Base-by-base conservation (phyloP, 768 basidiomycete genomes). In the Boletus fagicola region DNA sequence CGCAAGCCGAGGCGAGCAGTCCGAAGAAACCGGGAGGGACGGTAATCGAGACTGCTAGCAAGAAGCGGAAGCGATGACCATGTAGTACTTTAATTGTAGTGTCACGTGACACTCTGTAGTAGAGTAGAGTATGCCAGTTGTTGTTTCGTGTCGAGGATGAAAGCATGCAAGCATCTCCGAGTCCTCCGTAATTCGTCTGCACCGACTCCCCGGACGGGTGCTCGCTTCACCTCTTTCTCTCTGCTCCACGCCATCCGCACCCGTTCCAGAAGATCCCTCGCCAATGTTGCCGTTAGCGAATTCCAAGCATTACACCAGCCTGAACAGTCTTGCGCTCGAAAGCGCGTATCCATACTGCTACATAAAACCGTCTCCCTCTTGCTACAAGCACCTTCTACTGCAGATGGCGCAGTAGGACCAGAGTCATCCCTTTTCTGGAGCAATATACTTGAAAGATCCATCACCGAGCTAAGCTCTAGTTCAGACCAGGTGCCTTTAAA, bases 361-460 rank as follows among this genome's bases (percentile, higher is more conserved):
- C 80, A 84, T 65, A 83, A 79, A 68, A 77, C 78, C 1, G 69
- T 70, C 9, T 68, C 75, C 6, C 62, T 86, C 3, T 56, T 86
- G 9, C 82, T 80, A 38, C 75, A 76, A 31, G 70, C 78, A 18
- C 74, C 82, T 38, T 68, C 75, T 16, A 42, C 60, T 31, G 58
- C 64, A 40, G 55, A 61, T 15, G 56, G 49, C 47, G 54, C 61
- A 22, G 26, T 59, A 15, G 58, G 68, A 30, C 66, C 61, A 39
- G 73, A 74, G n/a, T 75, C 76, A 1, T 58, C 70, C 10, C 62
- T 73, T 40, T 75, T 81, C 59, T 86, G 84, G 85, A 67, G 77
- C 39, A 66, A 74, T 10, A 58, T 84, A 28, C 61, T 67, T 79
- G 57, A 73, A 74, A 20, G 65, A 62, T 44, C 74, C 73, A 63